Percentiles rank a stretch among this genome's conserved stretches.
Conservation (phyloP, 2,329 filamentous ascomycete genomes). For the Stemphylium vesicarium region DNA sequence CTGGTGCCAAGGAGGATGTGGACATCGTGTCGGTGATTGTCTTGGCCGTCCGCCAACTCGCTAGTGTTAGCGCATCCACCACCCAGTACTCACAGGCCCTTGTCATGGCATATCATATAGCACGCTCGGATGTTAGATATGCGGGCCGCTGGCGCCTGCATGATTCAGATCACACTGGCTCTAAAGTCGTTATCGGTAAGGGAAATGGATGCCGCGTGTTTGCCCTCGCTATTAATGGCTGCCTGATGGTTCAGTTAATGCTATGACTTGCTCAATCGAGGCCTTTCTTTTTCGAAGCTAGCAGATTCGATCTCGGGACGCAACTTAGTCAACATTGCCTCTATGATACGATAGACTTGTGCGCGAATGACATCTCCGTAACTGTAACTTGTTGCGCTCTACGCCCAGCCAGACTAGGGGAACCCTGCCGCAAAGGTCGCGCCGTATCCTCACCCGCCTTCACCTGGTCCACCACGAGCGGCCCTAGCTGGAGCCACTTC, state of each 20-base stretch:
- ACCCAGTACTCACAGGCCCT: background rate
- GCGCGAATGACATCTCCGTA: background rate
- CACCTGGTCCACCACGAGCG: background rate
- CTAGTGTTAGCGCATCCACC: background rate
- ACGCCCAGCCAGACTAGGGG: background rate
- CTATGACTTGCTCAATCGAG: no score
- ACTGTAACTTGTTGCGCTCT: background rate
- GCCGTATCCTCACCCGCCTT: background rate
- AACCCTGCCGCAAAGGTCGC: background rate
- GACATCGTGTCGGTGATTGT: background rate
- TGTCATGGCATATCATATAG: background rate
- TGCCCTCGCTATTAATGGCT: no score
- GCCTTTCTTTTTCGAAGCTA: no score
- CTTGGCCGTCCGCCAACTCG: background rate
- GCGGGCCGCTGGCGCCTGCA: no score
- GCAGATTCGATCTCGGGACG: no score
- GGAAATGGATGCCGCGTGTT: no score
- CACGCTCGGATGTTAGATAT: no score
- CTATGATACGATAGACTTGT: background rate
- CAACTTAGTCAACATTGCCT: no score
- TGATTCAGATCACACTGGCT: no score
- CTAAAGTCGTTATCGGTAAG: no score
- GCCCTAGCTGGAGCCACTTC: slow-evolving; percentile 1
- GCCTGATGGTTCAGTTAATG: no score
- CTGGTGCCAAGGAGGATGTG: background rate